Conservation (phyloP, 2,329 filamentous ascomycete genomes). For the Claviceps purpurea region DNA sequence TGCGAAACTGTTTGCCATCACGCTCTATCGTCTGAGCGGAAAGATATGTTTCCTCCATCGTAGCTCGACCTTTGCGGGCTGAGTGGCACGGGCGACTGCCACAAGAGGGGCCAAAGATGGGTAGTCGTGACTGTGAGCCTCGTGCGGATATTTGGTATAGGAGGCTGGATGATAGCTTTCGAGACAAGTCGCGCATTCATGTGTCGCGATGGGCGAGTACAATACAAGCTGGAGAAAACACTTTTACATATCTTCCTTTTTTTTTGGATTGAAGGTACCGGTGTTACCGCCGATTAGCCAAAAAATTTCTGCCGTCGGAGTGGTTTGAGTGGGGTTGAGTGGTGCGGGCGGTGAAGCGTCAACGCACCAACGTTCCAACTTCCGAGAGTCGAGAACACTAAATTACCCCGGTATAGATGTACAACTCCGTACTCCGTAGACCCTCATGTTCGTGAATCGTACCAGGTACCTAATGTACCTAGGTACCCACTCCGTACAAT, state of each 20-base stretch:
- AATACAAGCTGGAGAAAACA: background rate
- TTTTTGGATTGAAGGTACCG: background rate
- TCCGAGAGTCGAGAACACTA: no score
- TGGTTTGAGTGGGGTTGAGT: background rate
- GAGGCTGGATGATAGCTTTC: background rate
- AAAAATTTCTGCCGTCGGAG: no score
- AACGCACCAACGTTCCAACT: no score
- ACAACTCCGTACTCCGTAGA: no score
- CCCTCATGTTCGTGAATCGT: background rate
- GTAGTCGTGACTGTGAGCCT: no score
- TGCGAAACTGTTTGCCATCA: conserved; percentile 36
- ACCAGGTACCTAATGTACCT: no score
- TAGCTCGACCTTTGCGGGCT: conserved; percentile 1
- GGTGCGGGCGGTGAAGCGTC: conserved; percentile 10
- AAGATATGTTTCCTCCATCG: conserved; percentile 9
- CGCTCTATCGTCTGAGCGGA: conserved; percentile 14
- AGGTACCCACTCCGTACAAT: background rate
- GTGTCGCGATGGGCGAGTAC: background rate
- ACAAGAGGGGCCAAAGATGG: conserved; percentile 1
- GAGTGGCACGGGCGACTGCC: background rate
- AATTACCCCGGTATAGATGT: background rate
- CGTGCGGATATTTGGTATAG: background rate
- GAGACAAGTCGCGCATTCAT: background rate
- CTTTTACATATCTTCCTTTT: background rate
- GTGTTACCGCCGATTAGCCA: background rate